Evolutionary conservation across 73 alveolate species (phyloP), one percentile per base, ranked within the genome.

Genomic region (Breviolum minutum): DNA sequence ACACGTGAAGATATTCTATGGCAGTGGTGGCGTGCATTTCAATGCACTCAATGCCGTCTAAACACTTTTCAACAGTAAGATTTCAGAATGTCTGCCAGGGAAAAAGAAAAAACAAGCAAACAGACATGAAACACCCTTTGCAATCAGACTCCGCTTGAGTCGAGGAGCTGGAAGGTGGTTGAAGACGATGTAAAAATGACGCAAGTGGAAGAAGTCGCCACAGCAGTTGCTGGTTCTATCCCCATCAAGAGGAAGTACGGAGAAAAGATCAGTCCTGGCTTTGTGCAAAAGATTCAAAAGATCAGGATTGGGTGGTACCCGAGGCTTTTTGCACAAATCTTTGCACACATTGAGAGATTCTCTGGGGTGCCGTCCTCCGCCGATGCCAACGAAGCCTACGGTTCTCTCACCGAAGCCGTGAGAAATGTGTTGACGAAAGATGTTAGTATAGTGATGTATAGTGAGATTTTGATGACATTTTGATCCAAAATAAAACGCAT

Each of bases 151-250:
- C n/a, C 24, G n/a, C n/a, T 17, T 16, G 29, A 4, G 96, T 63
- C 76, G 63, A 29, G 73, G 7, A 9, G 27, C 91, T 93, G 98
- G 77, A 93, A 76, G 60, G 98, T 77, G 24, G 98, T 93, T 61
- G 98, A 93, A 22, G 92, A 93, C 16, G 98, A 64, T 8, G 98
- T 93, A 82, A 76, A 93, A 32, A 93, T 74, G 82, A 93, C 98
- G 30, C 98, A 93, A 27, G 98, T 93, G 30, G 92, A 76, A 17
- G 98, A 93, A 24, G 98, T 93, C 22, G 98, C 98, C 80, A 93
- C 98, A 13, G 98, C 98, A 22, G 66, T 76, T 12, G 89, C 91
- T 14, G 98, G 98, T 29, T 74, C 83, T 48, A 93, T n/a, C 61
- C 98, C 98, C 91, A 77, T 93, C 68, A 93, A 70, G 60, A 93